Base-by-base conservation (phyloP, 768 basidiomycete genomes). In the Pisolithus albus region DNA sequence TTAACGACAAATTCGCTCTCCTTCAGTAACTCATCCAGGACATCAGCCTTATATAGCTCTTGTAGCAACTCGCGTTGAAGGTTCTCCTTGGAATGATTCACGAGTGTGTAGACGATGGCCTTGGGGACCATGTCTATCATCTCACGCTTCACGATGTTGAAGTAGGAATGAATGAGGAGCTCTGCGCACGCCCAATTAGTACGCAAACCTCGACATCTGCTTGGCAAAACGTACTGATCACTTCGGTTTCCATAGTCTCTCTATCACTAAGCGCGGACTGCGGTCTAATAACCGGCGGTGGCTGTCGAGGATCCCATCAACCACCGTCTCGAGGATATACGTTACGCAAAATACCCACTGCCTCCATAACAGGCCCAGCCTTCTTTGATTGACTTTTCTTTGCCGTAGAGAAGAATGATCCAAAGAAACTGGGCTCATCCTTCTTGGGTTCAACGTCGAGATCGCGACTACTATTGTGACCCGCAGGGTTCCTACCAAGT, bases 91-190 rank as follows among this genome's bases (percentile, higher is more conserved):
- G 94, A 85, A 69, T 84, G 84, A 64, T 83, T 87, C 46, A 99
- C 95, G 34, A 98, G 82, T 15, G 91, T 97, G 56, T 89, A 73
- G 9, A 88, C 83, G 65, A 96, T 92, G 16, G 91, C 91, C 70
- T 99, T 99, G 7, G 95, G 95, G 23, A 98, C 90, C 92, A 96
- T 96, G 70, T 98, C 95, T 62, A 98, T 98, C 89, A 98, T 92
- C 71, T 97, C 95, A 52, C 94, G 86, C 74, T 99, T 98, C 50
- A 97, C 92, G 58, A 97, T 93, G 72, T 96, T 93, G 78, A 88
- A 97, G 71, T 97, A 97, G 4, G 92, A 96, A 66, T 88, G 80
- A 61, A 98, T 98, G 63, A 99, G 83, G 44, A 97, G 79, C 70
- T 99, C 92, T 94, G 63, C 28, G 38, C 11, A 9, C 41, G 44